phyloP scores from a whole-genome alignment of 768 basidiomycete genomes.

The Boletales sp. region DNA sequence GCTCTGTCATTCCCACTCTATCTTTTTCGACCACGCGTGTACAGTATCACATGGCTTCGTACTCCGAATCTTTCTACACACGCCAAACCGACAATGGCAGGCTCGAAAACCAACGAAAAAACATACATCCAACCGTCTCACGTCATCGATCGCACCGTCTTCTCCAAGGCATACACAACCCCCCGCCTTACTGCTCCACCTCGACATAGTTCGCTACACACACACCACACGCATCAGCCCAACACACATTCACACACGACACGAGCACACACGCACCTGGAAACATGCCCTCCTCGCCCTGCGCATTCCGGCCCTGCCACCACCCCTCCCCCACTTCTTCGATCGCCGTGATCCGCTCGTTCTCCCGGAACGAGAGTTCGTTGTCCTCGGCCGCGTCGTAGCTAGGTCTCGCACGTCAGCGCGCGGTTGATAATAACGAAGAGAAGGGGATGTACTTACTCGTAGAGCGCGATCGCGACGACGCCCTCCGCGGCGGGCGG shows the following conservation, averaged over 20 bases:
- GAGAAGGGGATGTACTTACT: constrained; percentile 46
- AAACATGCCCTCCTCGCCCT: constrained; percentile 66
- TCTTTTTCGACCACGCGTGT: too few species aligned
- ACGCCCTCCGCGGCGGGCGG: constrained; percentile 51
- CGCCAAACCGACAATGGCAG: too few species aligned
- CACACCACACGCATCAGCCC: neutral
- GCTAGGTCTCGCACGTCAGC: constrained; percentile 39
- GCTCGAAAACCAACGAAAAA: too few species aligned
- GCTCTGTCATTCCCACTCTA: too few species aligned
- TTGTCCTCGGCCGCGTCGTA: constrained; percentile 93
- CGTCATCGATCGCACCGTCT: too few species aligned
- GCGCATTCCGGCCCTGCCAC: constrained; percentile 69
- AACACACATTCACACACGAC: neutral
- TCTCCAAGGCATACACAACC: too few species aligned
- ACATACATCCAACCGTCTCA: too few species aligned
- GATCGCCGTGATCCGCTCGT: constrained; percentile 74
- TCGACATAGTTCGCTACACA: constrained; percentile 23
- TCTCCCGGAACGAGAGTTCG: constrained; percentile 81
- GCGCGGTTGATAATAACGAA: neutral
- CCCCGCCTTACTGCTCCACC: constrained; percentile 9
- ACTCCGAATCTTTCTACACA: too few species aligned
- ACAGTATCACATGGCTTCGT: too few species aligned
- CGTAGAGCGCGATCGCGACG: constrained; percentile 64
- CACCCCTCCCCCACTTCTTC: constrained; percentile 84
- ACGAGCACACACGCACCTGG: constrained; percentile 52